These are phyloP conservation scores for Euphrasia arctica DNA, from an alignment of 305 asterid genomes.

Conservation along the genomic window DNA sequence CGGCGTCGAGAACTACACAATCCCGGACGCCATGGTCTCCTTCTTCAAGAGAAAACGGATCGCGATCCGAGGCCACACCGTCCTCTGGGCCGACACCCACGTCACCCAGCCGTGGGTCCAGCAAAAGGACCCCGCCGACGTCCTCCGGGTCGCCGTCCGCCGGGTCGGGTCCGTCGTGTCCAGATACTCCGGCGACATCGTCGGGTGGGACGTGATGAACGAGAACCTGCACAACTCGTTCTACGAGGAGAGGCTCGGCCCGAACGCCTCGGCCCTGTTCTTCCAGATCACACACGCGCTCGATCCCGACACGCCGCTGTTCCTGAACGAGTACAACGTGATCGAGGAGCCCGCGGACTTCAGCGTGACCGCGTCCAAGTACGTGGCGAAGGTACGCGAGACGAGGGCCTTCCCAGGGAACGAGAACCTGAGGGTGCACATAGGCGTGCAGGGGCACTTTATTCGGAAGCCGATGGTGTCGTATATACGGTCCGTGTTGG, in stretches of 20 bases:
- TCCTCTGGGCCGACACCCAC: slow-evolving; percentile 41
- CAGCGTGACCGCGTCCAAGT: slow-evolving; percentile 35
- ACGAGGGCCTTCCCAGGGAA: slow-evolving; percentile 46
- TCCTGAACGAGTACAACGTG: slow-evolving; percentile 47
- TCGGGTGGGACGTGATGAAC: slow-evolving; percentile 56
- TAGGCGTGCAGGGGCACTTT: slow-evolving; percentile 56
- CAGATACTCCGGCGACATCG: slow-evolving; percentile 35
- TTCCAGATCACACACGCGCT: slow-evolving; percentile 40
- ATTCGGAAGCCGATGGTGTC: slow-evolving; percentile 32
- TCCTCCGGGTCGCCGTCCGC: slow-evolving; percentile 29
- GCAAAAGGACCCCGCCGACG: slow-evolving; percentile 25
- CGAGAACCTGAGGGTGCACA: slow-evolving; percentile 32
- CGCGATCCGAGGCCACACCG: slow-evolving; percentile 47
- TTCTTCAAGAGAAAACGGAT: slow-evolving; percentile 36
- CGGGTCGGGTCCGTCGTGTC: slow-evolving; percentile 38
- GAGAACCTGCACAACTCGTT: slow-evolving; percentile 51
- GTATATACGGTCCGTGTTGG: slow-evolving; percentile 38
- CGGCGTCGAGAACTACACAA: slow-evolving; percentile 43
- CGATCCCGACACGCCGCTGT: slow-evolving; percentile 36
- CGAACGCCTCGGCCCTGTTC: slow-evolving; percentile 48
- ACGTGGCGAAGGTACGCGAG: slow-evolving; percentile 34
- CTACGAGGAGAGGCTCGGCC: slow-evolving; percentile 44
- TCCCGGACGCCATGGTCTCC: slow-evolving; percentile 51
- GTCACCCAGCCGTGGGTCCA: slow-evolving; percentile 34
- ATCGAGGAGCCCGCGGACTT: slow-evolving; percentile 38